Base-by-base conservation (phyloP, 192 early-diverging fungal species). In the Obelidium mucronatum region DNA sequence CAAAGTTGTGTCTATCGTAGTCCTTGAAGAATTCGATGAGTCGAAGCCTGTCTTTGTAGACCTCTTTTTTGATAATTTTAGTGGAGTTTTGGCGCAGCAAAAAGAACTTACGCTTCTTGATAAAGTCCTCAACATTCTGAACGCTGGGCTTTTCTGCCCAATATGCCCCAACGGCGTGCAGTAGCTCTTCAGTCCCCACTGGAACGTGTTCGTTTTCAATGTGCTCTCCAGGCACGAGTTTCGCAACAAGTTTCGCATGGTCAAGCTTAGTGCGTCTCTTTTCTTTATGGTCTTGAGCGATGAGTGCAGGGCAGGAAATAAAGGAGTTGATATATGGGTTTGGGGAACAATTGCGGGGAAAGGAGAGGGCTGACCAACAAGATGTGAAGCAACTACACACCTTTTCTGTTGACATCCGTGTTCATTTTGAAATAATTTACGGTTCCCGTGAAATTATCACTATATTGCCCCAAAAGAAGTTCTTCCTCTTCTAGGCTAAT, bases 391-490 rank as follows among this genome's bases (percentile, higher is more conserved):
- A 40, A 37, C 3, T 30, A 24, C 73, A 17, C 59, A 86, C 84
- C 78, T 77, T 84, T 87, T 2, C 88, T 73, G 59, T 86, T 89
- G 2, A 87, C 85, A 55, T 89, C 86, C 4, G 84, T 85, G 54
- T 89, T 86, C 40, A 89, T 74, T 56, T 89, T 89, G 71, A 89
- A 88, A 69, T 89, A 89, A 74, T 89, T 89, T 37, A 89, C 86
- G 34, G 80, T 84, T 0, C 60, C 72, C 22, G 80, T 83, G 4
- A 78, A 59, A 13, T 77, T 67, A 55, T 78, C 82, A 24, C 79
- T 78, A 61, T 86, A 89, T 54, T 78, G 79, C 19, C 42, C 48
- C 13, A 88, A 48, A 28, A 88, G 59, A 22, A 85, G 31, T 33
- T 88, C 87, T 44, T 87, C 79, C 74, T 88, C 87, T 52, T 84